These are phyloP conservation scores for Myriosclerotinia scirpicola DNA, from an alignment of 2,329 filamentous ascomycete species.

Conservation along the genomic window DNA sequence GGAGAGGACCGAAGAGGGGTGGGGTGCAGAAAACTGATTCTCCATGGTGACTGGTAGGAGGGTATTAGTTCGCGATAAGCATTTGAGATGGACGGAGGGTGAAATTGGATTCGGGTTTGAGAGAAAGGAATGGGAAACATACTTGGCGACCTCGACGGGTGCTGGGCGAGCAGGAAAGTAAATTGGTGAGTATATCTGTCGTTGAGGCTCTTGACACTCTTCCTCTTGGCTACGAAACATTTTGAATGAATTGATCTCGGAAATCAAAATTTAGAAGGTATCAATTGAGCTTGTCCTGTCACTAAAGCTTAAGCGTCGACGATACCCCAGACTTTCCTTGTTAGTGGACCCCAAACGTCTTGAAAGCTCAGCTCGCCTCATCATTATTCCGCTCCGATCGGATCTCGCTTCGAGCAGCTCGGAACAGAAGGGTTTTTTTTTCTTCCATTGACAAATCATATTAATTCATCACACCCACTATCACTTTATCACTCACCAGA, in stretches of 20 bases:
- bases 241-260: background rate
- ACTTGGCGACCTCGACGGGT: slow-evolving; percentile 9
- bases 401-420: background rate
- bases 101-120: background rate
- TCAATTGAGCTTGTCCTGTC: background rate
- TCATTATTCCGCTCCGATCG: background rate
- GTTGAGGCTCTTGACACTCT: background rate
- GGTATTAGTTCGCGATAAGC: background rate
- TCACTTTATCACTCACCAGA: background rate
- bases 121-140: background rate
- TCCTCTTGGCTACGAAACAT: slow-evolving; percentile 7
- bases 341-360: background rate
- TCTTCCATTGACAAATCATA: slow-evolving; percentile 7
- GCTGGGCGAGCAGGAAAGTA: slow-evolving; percentile 12
- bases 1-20: slow-evolving; percentile 51
- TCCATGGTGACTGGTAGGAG: slow-evolving; percentile 27
- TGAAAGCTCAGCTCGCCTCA: background rate
- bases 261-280: background rate
- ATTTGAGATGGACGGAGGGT: background rate
- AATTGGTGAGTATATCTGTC: slow-evolving; percentile 10
- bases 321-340: slow-evolving; percentile 5
- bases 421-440: too few relatives aligned
- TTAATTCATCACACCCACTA: slow-evolving; percentile 1
- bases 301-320: background rate
- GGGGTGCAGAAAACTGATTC: slow-evolving; percentile 34